phyloP scores from a whole-genome alignment of 2,329 filamentous ascomycete genomes.

The Epichloe aotearoae region DNA sequence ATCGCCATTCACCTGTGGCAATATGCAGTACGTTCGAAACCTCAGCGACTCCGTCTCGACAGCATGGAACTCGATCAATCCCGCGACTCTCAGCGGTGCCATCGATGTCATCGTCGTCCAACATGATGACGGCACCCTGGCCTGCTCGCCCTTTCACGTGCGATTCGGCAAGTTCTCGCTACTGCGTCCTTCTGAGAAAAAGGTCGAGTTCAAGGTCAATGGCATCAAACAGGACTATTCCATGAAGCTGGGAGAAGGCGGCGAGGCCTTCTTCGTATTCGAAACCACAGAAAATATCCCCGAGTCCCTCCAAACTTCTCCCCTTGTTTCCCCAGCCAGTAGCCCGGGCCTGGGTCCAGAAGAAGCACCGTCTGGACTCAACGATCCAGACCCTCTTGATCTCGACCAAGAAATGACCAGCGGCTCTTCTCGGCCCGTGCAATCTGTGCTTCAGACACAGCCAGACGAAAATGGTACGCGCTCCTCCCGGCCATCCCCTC shows the following conservation, averaged over 20 bases:
- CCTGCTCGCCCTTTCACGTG: conserved; percentile 95
- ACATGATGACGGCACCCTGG: conserved; percentile 77
- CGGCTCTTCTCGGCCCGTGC: conserved; percentile 29
- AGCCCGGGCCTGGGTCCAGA: conserved; percentile 55
- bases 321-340: conserved; percentile 75
- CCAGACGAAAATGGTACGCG: conserved; percentile 17
- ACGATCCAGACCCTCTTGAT: conserved; percentile 58
- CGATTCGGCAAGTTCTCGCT: conserved; percentile 98
- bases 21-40: conserved; percentile 96
- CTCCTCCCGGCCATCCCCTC: neutral
- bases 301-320: conserved; percentile 87
- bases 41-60: conserved; percentile 92
- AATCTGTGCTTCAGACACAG: conserved; percentile 25
- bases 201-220: conserved; percentile 97
- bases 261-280: conserved; percentile 98
- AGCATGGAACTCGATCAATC: conserved; percentile 99
- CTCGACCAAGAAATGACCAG: conserved; percentile 35
- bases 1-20: conserved; percentile 13
- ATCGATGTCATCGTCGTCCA: conserved; percentile 99
- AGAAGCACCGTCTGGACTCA: conserved; percentile 26
- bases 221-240: conserved; percentile 81
- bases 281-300: conserved; percentile 87
- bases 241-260: conserved; percentile 96
- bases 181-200: conserved; percentile 90
- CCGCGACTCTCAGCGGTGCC: conserved; percentile 88